These are phyloP conservation scores for Metschnikowia proteae DNA, from an alignment of 805 yeast species.

Conservation along the genomic window DNA sequence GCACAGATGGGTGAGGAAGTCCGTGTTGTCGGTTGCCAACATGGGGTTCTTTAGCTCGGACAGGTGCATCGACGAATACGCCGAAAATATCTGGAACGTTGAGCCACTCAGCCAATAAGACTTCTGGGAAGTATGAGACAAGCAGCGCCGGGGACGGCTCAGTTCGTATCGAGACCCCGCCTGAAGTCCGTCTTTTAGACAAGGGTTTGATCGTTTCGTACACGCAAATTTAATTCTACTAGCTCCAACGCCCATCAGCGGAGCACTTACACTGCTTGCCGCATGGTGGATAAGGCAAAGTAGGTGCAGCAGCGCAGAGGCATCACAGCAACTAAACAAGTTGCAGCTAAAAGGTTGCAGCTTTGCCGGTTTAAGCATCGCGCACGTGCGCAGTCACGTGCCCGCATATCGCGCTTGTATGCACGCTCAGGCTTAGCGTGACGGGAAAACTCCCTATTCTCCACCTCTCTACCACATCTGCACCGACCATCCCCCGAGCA, in stretches of 20 bases:
- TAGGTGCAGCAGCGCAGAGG: no score
- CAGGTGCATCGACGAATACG: constrained; percentile 87
- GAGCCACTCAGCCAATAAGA: constrained; percentile 51
- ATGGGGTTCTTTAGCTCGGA: constrained; percentile 92
- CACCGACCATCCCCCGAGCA: neutral
- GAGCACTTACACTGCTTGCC: no score
- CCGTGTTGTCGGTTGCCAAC: constrained; percentile 78
- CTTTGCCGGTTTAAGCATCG: no score
- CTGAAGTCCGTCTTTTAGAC: no score
- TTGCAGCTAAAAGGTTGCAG: no score
- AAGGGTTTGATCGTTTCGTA: no score
- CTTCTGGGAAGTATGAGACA: neutral
- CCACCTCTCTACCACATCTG: neutral
- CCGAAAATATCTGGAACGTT: constrained; percentile 88
- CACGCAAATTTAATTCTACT: no score
- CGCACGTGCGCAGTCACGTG: neutral
- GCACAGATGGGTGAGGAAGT: constrained; percentile 68
- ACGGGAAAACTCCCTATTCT: neutral
- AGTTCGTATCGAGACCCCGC: no score
- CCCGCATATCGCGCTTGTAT: neutral
- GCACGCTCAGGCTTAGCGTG: neutral
- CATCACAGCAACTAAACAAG: no score
- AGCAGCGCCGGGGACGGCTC: no score
- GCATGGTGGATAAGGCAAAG: no score
- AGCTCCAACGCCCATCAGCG: no score